Base-by-base conservation (phyloP, 371 early-diverging fungal species). In the Rhizopus stolonifer region DNA sequence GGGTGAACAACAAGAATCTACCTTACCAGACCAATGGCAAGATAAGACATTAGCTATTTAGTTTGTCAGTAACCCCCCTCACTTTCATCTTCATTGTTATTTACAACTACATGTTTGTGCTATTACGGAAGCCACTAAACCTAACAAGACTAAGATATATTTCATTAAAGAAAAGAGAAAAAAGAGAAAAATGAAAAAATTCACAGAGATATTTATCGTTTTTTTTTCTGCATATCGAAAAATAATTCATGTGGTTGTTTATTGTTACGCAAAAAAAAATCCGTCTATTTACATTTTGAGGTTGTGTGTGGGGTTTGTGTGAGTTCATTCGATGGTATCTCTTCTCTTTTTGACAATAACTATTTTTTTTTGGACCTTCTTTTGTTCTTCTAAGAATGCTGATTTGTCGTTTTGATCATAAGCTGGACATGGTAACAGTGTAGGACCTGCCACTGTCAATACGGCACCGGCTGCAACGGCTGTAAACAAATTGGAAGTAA, bases 1-100 rank as follows among this genome's bases (percentile, higher is more conserved):
- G 14, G 89, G 89, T 26, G 83, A 79, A 62, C 90, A 90, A 65
- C 90, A 90, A 9, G 79, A 33, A 58, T 82, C 75, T 8, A 66
- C 71, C 13, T 58, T 38, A 9, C 62, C 61, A 24, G 59, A 52
- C 64, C 69, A 69, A 49, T 74, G 68, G 19, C 80, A 80, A 14
- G 80, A 80, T 19, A 76, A 17, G 11, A 44, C 38, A 9, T 47
- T 22, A 4, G 57, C 62, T 59, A 36, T 36, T n/a, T 36, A 14
- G 4, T 36, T 36, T n/a, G 36, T 36, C 5, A 5, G n/a, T n/a
- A 36, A 49, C 38, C n/a, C n/a, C n/a, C n/a, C n/a, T n/a, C n/a
- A n/a, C n/a, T n/a, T n/a, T n/a, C n/a, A n/a, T n/a, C n/a, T n/a
- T n/a, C n/a, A n/a, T 9, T 11, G 34, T 19, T 29, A 36, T 4